Conservation (phyloP, 2,329 filamentous ascomycete genomes). For the Alternaria conjuncta region DNA sequence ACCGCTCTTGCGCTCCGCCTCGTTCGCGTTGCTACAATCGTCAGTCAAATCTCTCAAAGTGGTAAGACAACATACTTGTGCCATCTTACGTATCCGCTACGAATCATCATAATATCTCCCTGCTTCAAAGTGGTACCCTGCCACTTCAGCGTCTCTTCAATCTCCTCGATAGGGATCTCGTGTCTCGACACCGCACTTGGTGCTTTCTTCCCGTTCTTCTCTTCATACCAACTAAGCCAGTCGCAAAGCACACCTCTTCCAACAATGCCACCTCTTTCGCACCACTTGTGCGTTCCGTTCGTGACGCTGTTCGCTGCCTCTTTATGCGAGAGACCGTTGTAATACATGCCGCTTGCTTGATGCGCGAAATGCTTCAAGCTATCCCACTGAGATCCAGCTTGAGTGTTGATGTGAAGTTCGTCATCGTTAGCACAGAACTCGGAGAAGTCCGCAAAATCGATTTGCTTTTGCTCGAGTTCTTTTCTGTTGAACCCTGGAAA, state of each 20-base stretch:
- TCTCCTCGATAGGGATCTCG: slow-evolving; percentile 39
- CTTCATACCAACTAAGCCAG: slow-evolving; percentile 42
- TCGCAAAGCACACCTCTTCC: slow-evolving; percentile 44
- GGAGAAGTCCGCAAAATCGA: slow-evolving; percentile 50
- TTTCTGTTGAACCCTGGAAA: slow-evolving; percentile 61
- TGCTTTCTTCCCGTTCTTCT: slow-evolving; percentile 34
- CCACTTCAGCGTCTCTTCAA: slow-evolving; percentile 40
- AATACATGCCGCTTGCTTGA: slow-evolving; percentile 35
- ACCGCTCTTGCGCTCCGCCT: slow-evolving; percentile 34
- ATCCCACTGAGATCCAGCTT: slow-evolving; percentile 47
- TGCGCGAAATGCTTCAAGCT: slow-evolving; percentile 46
- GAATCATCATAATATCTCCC: slow-evolving; percentile 46
- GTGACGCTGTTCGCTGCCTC: slow-evolving; percentile 27
- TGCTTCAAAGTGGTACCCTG: slow-evolving; percentile 34
- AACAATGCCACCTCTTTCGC: slow-evolving; percentile 45
- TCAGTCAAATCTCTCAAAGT: background rate
- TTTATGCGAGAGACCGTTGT: slow-evolving; percentile 42
- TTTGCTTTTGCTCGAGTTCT: slow-evolving; percentile 58
- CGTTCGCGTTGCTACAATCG: slow-evolving; percentile 28
- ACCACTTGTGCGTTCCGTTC: slow-evolving; percentile 47
- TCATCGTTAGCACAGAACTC: slow-evolving; percentile 39
- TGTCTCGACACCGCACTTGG: slow-evolving; percentile 37
- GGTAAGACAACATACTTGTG: slow-evolving; percentile 29
- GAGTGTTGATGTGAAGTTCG: slow-evolving; percentile 42
- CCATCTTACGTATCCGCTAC: slow-evolving; percentile 56